phyloP scores from a whole-genome alignment of 2,329 filamentous ascomycete genomes.

The Ophiostoma ulmi region DNA sequence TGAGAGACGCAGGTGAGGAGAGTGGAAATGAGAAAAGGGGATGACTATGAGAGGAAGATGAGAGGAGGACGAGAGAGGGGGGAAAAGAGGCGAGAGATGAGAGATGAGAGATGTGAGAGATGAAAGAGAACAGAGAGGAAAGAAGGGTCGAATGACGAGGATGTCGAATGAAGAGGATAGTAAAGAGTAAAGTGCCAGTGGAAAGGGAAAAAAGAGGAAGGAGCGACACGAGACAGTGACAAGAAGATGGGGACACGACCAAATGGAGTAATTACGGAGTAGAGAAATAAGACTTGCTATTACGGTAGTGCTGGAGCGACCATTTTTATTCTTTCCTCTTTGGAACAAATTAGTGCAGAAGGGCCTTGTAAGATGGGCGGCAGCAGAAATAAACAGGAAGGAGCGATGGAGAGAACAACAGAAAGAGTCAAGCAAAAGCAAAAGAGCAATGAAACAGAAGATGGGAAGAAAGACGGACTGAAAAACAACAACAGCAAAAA shows the following conservation, averaged over 20 bases:
- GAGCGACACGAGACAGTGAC: slow-evolving; percentile 5
- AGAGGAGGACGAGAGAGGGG: not conserved
- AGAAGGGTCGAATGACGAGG: slow-evolving; percentile 10
- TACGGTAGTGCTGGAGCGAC: not conserved
- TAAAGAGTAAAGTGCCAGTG: not conserved
- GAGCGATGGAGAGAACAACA: not conserved
- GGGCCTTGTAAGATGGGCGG: slow-evolving; percentile 8
- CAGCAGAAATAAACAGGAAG: slow-evolving; percentile 11
- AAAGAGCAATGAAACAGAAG: not conserved
- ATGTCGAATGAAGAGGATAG: not conserved
- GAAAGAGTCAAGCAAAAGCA: not conserved
- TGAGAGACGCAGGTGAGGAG: not conserved
- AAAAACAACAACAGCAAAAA: not conserved
- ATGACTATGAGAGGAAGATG: not conserved
- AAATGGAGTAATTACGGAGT: not conserved
- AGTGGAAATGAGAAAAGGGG: not conserved
- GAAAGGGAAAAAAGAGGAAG: slow-evolving; percentile 1
- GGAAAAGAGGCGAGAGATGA: not conserved
- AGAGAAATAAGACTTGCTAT: not conserved
- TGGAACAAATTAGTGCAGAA: slow-evolving; percentile 11
- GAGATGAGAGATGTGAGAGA: not conserved
- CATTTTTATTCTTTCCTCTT: slow-evolving; percentile 10
- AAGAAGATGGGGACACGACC: not conserved
- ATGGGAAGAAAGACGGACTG: not conserved
- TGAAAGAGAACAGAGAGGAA: not conserved